phyloP scores from a whole-genome alignment of 805 yeast genomes.

The Hermanozyma aechmeae region DNA sequence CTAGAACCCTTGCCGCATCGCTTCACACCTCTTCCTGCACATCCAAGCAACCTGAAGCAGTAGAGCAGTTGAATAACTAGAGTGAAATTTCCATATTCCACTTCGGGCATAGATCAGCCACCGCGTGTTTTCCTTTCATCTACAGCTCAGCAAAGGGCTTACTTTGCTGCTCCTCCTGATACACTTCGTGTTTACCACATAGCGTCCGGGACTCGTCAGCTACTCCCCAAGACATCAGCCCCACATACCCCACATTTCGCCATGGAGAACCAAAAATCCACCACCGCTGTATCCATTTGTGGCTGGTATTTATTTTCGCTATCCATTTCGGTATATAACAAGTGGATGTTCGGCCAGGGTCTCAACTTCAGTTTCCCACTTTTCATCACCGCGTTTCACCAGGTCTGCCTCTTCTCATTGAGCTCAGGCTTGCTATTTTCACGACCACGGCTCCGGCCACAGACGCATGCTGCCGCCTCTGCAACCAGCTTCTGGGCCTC shows the following conservation, averaged over 20 bases:
- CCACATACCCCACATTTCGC: no score
- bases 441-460: constrained; percentile 41
- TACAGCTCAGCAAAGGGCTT: not conserved
- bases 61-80: no score
- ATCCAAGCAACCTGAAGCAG: no score
- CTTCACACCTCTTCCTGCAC: no score
- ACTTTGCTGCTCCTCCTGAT: no score
- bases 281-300: constrained; percentile 20
- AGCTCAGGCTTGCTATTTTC: constrained; percentile 38
- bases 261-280: not conserved
- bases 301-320: constrained; percentile 72
- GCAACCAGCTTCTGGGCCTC: constrained; percentile 7
- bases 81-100: no score
- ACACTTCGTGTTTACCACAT: no score
- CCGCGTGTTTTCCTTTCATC: not conserved
- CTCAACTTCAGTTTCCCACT: constrained; percentile 78
- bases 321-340: constrained; percentile 73
- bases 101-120: not conserved
- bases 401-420: constrained; percentile 51
- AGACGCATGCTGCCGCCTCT: not conserved
- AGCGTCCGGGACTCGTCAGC: no score
- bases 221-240: no score
- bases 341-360: constrained; percentile 90
- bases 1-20: no score
- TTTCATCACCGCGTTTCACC: constrained; percentile 78